Evolutionary conservation across 148 eudicot genomes (phyloP).

Genomic region (Amaranthus palmeri): DNA sequence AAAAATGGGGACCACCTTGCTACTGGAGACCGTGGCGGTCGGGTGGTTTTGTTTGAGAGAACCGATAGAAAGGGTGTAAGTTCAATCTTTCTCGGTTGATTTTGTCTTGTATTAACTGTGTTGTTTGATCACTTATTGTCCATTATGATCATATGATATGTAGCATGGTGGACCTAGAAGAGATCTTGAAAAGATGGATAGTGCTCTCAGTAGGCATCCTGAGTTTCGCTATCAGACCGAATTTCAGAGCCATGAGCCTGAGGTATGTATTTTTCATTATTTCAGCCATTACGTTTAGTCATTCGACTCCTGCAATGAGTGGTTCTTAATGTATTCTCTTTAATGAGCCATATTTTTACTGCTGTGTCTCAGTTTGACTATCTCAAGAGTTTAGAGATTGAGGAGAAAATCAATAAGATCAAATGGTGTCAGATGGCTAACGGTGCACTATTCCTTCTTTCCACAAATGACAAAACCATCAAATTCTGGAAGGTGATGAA

Average conservation of each 20-base stretch:
- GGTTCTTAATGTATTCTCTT: neutral
- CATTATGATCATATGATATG: slow-evolving; percentile 17
- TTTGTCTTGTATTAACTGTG: neutral
- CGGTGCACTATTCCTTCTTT: slow-evolving; percentile 84
- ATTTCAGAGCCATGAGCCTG: slow-evolving; percentile 99
- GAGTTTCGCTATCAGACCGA: slow-evolving; percentile 97
- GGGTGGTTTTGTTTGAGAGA: slow-evolving; percentile 72
- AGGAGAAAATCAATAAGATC: slow-evolving; percentile 98
- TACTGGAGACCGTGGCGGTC: slow-evolving; percentile 77
- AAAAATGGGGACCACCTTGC: slow-evolving; percentile 73
- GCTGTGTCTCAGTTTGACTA: slow-evolving; percentile 77
- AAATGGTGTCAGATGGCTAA: slow-evolving; percentile 94
- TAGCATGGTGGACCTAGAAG: slow-evolving; percentile 59
- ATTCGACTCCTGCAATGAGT: neutral
- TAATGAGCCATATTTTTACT: slow-evolving; percentile 9
- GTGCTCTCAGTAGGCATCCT: slow-evolving; percentile 63
- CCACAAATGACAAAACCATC: slow-evolving; percentile 93
- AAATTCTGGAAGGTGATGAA: slow-evolving; percentile 87
- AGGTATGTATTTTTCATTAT: slow-evolving; percentile 42
- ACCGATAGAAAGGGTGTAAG: slow-evolving; percentile 59
- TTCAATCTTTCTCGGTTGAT: slow-evolving; percentile 6
- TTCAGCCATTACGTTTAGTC: slow-evolving; percentile 1
- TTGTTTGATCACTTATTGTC: neutral
- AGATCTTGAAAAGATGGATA: slow-evolving; percentile 71
- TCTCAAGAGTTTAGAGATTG: slow-evolving; percentile 98